These are phyloP conservation scores for Cymbidium sinense DNA, from an alignment of 106 monocot species.

Conservation along the genomic window DNA sequence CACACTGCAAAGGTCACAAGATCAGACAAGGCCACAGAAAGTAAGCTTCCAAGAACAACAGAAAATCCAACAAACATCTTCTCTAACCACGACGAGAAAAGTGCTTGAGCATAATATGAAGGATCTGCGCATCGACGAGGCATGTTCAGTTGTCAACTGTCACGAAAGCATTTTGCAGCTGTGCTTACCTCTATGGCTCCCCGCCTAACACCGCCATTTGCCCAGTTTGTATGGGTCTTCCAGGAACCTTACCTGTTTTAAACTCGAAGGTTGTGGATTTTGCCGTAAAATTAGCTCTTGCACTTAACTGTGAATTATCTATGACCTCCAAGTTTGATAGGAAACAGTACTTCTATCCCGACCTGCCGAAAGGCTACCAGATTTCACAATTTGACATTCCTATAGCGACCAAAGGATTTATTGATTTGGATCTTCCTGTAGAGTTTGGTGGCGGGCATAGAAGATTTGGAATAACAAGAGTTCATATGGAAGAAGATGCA, in stretches of 20 bases:
- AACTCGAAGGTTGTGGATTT: constrained; percentile 76
- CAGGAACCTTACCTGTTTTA: constrained; percentile 77
- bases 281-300: constrained; percentile 74
- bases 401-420: constrained; percentile 57
- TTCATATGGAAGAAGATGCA: constrained; percentile 99
- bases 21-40: neutral
- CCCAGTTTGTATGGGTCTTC: constrained; percentile 88
- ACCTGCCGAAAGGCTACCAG: constrained; percentile 93
- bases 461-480: constrained; percentile 87
- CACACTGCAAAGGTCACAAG: constrained; percentile 14
- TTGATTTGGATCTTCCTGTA: constrained; percentile 81
- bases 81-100: constrained; percentile 9
- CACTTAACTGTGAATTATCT: constrained; percentile 73
- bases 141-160: constrained; percentile 84
- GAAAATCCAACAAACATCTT: constrained; percentile 4
- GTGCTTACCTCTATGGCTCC: constrained; percentile 76
- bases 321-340: constrained; percentile 83
- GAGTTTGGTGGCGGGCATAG: constrained; percentile 92
- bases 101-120: neutral
- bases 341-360: constrained; percentile 98
- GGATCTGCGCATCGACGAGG: constrained; percentile 81
- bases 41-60: constrained; percentile 7
- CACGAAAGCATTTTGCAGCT: constrained; percentile 89
- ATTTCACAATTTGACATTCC: constrained; percentile 96
- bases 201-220: constrained; percentile 76